Conservation (phyloP, 352 stramenopile genomes). For the Phytophthora citrophthora region DNA sequence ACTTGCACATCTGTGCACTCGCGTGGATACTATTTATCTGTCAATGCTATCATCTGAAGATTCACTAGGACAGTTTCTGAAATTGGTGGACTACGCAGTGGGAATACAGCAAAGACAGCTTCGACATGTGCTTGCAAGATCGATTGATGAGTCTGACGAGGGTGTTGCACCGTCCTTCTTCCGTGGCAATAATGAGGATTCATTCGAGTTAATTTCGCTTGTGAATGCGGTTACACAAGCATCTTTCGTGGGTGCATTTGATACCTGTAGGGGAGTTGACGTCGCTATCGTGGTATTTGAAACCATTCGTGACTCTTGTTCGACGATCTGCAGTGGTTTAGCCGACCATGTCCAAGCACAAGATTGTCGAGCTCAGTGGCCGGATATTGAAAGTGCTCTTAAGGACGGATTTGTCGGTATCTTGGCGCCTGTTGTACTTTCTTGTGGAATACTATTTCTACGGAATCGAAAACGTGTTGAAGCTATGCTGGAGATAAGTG, state of each 20-base stretch:
- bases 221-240: conserved; percentile 57
- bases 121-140: background rate
- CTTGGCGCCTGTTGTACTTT: conserved; percentile 48
- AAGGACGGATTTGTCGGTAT: conserved; percentile 48
- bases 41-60: conserved; percentile 32
- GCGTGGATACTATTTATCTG: conserved; percentile 42
- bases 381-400: conserved; percentile 25
- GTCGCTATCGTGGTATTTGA: conserved; percentile 34
- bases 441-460: conserved; percentile 44
- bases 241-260: conserved; percentile 28
- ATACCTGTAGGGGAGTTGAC: conserved; percentile 15
- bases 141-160: background rate
- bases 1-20: conserved; percentile 44
- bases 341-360: conserved; percentile 11
- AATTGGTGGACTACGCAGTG: conserved; percentile 44
- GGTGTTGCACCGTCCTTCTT: background rate
- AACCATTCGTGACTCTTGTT: conserved; percentile 34
- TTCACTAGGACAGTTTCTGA: conserved; percentile 38
- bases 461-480: conserved; percentile 28
- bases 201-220: conserved; percentile 45
- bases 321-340: conserved; percentile 30
- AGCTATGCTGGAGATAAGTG: conserved; percentile 6
- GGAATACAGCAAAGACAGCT: conserved; percentile 43
- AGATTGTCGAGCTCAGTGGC: conserved; percentile 18
- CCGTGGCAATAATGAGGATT: conserved; percentile 21